phyloP scores from a whole-genome alignment of 139 green algal species.

The Chlorella ohadii region DNA sequence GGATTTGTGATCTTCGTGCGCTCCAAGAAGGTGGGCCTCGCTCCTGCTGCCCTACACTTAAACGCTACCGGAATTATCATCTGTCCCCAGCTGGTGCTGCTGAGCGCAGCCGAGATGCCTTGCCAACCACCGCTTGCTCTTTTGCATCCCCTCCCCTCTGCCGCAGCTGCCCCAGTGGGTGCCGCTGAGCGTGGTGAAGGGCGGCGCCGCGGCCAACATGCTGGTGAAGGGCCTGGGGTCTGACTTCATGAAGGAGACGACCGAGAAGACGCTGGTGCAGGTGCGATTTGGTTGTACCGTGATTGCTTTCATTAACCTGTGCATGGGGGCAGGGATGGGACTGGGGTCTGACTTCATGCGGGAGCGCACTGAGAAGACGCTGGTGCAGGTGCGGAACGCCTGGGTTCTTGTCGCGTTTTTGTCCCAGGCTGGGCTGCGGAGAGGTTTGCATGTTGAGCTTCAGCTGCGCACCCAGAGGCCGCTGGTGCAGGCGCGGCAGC shows the following conservation, averaged over 20 bases:
- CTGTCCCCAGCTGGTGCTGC: neutral
- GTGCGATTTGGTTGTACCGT: too few species aligned
- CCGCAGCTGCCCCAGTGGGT: conserved; percentile 58
- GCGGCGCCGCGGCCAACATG: conserved; percentile 63
- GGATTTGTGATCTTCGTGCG: conserved; percentile 84
- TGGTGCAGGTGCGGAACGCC: conserved; percentile 22
- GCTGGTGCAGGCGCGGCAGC: neutral
- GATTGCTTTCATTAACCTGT: too few species aligned
- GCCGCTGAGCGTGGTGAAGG: conserved; percentile 75
- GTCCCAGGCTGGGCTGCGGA: too few species aligned
- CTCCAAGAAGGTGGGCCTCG: conserved; percentile 57
- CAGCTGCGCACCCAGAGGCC: too few species aligned
- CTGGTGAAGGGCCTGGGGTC: conserved; percentile 67
- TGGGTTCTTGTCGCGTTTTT: too few species aligned
- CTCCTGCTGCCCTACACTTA: too few species aligned
- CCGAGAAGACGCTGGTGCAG: conserved; percentile 24
- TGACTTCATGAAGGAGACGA: conserved; percentile 35
- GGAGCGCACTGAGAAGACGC: conserved; percentile 22
- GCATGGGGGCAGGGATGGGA: too few species aligned
- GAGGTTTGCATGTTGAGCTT: too few species aligned
- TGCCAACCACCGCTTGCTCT: too few species aligned
- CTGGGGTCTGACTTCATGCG: conserved; percentile 51
- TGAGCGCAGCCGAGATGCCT: neutral
- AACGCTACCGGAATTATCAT: too few species aligned
- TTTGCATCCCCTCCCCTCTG: too few species aligned